Percentiles rank a stretch among this genome's conserved stretches.
These are phyloP conservation scores for Fusarium luffae DNA, from an alignment of 2,329 filamentous ascomycete genomes.

Conservation along the genomic window DNA sequence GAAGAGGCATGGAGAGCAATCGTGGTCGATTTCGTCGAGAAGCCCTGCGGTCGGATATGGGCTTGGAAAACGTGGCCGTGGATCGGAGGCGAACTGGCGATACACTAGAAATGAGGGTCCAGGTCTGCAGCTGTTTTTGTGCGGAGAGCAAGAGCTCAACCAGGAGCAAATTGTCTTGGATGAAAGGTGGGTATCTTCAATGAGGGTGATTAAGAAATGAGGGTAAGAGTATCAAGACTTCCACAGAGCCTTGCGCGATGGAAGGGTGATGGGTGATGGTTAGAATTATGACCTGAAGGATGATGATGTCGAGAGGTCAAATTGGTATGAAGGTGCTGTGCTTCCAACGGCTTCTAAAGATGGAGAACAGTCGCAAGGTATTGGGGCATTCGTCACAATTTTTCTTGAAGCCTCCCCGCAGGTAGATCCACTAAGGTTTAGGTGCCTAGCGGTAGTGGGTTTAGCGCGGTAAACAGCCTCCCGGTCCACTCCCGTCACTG, in stretches of 20 bases:
- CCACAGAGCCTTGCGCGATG: background rate
- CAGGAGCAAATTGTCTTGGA: constrained; percentile 27
- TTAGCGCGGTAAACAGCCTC: constrained; percentile 25
- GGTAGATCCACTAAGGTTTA: constrained; percentile 34
- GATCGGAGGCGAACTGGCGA: constrained; percentile 31
- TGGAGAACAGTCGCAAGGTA: constrained; percentile 38
- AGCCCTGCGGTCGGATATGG: constrained; percentile 31
- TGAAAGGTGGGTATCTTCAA: constrained; percentile 10
- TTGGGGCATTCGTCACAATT: constrained; percentile 48
- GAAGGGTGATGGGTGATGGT: constrained; percentile 1
- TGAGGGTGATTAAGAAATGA: constrained; percentile 26
- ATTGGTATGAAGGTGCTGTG: constrained; percentile 14
- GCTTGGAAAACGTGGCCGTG: constrained; percentile 23
- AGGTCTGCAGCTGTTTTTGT: constrained; percentile 30
- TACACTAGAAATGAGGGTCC: constrained; percentile 39
- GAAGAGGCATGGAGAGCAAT: constrained; percentile 49
- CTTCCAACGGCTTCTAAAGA: constrained; percentile 44
- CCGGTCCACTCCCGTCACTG: constrained; percentile 10
- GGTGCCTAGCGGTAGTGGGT: constrained; percentile 22
- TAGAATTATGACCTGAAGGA: constrained; percentile 19
- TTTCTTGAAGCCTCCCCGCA: constrained; percentile 46
- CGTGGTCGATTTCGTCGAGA: constrained; percentile 20
- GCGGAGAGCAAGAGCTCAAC: constrained; percentile 38
- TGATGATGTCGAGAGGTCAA: constrained; percentile 40
- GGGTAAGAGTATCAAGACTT: constrained; percentile 6